A percentile compares a stretch with the other conserved stretches of the same genome.
Evolutionary conservation across 495 filamentous ascomycete genomes (phyloP).

Genomic region (Podospora tetraspora): DNA sequence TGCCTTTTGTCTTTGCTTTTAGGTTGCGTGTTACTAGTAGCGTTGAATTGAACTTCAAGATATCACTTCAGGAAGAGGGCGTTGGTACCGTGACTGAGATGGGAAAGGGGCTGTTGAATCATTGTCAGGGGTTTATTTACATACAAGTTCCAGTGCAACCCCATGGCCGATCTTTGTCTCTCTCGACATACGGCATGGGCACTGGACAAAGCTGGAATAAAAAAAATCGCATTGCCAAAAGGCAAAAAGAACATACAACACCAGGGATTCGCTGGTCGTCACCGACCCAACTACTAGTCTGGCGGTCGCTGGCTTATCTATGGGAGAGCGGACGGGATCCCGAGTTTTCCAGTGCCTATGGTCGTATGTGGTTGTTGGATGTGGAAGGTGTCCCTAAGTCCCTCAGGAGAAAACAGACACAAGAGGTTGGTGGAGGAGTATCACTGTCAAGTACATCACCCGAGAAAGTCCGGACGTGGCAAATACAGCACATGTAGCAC

Average conservation of each 20-base stretch:
- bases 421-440: too few relatives aligned
- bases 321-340: slow-evolving; percentile 30
- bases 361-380: background rate
- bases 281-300: slow-evolving; percentile 46
- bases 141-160: background rate
- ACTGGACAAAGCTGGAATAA: too few relatives aligned
- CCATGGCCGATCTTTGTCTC: background rate
- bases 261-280: slow-evolving; percentile 35
- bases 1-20: background rate
- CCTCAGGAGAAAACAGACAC: too few relatives aligned
- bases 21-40: background rate
- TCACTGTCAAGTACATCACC: too few relatives aligned
- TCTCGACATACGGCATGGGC: too few relatives aligned
- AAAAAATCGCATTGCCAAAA: too few relatives aligned
- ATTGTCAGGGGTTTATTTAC: background rate
- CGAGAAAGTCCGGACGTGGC: background rate
- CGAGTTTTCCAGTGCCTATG: slow-evolving; percentile 3
- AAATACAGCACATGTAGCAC: background rate
- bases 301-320: slow-evolving; percentile 32
- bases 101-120: background rate
- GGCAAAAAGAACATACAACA: slow-evolving; percentile 21
- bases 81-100: background rate
- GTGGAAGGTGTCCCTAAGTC: too few relatives aligned
- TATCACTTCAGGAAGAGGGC: background rate
- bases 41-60: background rate